Percentiles rank a stretch among this genome's conserved stretches.
Evolutionary conservation across 2,329 filamentous ascomycete genomes (phyloP).

Genomic region (Ophiocordyceps robertsii): DNA sequence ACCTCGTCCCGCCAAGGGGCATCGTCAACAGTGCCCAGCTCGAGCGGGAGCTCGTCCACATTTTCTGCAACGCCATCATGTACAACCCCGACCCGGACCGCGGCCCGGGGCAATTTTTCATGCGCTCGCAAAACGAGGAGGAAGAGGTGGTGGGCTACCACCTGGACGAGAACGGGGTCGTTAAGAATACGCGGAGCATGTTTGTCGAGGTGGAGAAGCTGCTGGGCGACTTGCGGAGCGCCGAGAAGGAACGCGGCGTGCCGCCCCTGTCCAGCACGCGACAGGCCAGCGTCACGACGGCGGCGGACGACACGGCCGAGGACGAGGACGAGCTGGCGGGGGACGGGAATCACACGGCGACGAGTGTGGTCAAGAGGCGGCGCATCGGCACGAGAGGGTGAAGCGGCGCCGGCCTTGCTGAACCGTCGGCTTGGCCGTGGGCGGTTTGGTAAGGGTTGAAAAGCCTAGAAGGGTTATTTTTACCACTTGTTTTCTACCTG

Average conservation of each 20-base stretch:
- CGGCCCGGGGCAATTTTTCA: constrained; percentile 52
- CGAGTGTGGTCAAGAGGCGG: constrained; percentile 21
- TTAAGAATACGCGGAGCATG: constrained; percentile 81
- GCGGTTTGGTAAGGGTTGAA: too few species aligned
- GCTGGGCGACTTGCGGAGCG: constrained; percentile 61
- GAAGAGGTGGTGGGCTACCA: constrained; percentile 44
- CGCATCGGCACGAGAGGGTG: constrained; percentile 20
- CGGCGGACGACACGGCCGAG: constrained; percentile 32
- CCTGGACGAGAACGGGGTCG: constrained; percentile 71
- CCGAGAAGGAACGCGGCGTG: constrained; percentile 42
- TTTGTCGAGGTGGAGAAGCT: constrained; percentile 74
- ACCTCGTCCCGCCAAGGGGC: constrained; percentile 71
- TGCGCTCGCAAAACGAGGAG: constrained; percentile 27
- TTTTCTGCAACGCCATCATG: constrained; percentile 98
- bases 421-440: neutral
- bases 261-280: constrained; percentile 19
- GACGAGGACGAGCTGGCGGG: constrained; percentile 34
- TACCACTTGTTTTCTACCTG: too few species aligned
- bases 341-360: constrained; percentile 20
- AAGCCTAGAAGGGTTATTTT: too few species aligned
- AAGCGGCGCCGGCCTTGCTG: neutral
- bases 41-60: constrained; percentile 85
- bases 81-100: constrained; percentile 78
- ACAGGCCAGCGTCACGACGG: constrained; percentile 23
- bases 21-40: constrained; percentile 91